Evolutionary conservation across 2,329 filamentous ascomycete species (phyloP).

Genomic region (Alternaria tenuissima): DNA sequence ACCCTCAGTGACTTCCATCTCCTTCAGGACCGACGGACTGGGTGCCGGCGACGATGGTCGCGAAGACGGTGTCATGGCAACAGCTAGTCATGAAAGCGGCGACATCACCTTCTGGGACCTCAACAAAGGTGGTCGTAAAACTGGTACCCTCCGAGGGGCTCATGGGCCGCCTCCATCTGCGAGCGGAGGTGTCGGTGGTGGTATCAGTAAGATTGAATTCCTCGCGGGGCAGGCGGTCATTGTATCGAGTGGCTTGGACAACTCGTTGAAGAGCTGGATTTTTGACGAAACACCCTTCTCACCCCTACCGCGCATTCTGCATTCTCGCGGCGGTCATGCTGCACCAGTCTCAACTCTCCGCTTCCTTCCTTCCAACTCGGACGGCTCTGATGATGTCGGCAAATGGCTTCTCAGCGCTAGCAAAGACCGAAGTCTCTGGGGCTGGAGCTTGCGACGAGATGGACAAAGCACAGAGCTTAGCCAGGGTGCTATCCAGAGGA

Average conservation of each 20-base stretch:
- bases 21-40: conserved; percentile 87
- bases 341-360: conserved; percentile 82
- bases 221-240: conserved; percentile 88
- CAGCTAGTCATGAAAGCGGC: conserved; percentile 77
- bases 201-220: conserved; percentile 89
- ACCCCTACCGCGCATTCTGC: conserved; percentile 82
- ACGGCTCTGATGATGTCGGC: conserved; percentile 85
- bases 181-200: conserved; percentile 68
- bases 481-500: conserved; percentile 86
- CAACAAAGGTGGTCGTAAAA: conserved; percentile 85
- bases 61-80: conserved; percentile 90
- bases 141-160: conserved; percentile 85
- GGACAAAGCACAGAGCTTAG: conserved; percentile 93
- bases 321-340: conserved; percentile 87
- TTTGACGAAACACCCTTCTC: conserved; percentile 93
- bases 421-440: conserved; percentile 91
- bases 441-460: conserved; percentile 92
- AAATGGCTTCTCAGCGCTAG: conserved; percentile 96
- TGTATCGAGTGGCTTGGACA: conserved; percentile 89
- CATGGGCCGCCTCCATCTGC: conserved; percentile 77
- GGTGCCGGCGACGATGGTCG: conserved; percentile 89
- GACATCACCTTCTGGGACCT: conserved; percentile 97
- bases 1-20: conserved; percentile 78
- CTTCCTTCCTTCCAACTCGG: conserved; percentile 87
- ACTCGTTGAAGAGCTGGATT: conserved; percentile 94